Evolutionary conservation across 768 basidiomycete species (phyloP).

Genomic region (Chalciporus chontae): DNA sequence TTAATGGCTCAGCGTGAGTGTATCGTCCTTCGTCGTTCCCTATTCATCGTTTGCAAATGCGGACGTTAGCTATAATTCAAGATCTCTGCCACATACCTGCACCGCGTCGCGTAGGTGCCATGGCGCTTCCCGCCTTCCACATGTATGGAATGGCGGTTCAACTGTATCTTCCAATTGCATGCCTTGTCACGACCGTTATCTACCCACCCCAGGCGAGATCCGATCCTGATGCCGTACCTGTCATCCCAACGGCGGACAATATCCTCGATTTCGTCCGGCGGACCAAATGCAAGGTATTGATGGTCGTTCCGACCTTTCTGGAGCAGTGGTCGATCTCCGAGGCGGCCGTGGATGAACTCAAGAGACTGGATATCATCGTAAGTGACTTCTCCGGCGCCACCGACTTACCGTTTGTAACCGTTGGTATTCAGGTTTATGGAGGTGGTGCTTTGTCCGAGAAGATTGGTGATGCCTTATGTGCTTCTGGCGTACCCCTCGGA

Average conservation of each 20-base stretch:
- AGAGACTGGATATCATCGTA: constrained; percentile 4
- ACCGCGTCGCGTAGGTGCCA: constrained; percentile 14
- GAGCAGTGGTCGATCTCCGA: constrained; percentile 1
- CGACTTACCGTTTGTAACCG: too few relatives aligned
- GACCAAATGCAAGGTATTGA: constrained; percentile 7
- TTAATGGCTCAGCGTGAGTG: constrained; percentile 33
- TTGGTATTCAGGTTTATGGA: constrained; percentile 1
- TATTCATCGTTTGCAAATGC: too few relatives aligned
- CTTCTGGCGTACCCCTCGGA: constrained; percentile 15
- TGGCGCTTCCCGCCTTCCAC: constrained; percentile 40
- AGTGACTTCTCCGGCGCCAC: background rate
- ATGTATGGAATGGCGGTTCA: constrained; percentile 32
- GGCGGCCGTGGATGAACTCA: constrained; percentile 2
- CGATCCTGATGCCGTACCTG: constrained; percentile 5
- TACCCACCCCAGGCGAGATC: constrained; percentile 28
- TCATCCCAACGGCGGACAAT: constrained; percentile 16
- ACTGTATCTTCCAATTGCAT: constrained; percentile 31
- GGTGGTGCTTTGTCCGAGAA: constrained; percentile 15
- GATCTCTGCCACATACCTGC: too few relatives aligned
- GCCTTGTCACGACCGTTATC: constrained; percentile 23
- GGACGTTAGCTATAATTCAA: too few relatives aligned
- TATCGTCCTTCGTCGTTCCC: too few relatives aligned
- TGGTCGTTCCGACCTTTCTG: constrained; percentile 5
- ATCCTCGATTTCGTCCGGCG: constrained; percentile 10
- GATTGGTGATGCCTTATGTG: constrained; percentile 13